Evolutionary conservation across 768 basidiomycete species (phyloP).

Genomic region (Lactarius hatsudake): DNA sequence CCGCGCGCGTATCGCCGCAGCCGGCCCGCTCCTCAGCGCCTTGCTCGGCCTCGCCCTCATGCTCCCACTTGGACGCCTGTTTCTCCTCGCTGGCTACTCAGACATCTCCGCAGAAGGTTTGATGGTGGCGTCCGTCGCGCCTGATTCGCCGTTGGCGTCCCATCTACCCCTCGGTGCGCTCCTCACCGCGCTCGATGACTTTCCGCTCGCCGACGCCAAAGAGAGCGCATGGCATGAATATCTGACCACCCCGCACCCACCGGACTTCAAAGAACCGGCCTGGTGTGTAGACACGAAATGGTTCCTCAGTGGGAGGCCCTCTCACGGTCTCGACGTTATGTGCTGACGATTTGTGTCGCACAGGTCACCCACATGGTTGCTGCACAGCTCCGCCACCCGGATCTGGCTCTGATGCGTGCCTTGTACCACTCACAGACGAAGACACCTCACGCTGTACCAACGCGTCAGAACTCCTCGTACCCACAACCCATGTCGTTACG

Average conservation of each 20-base stretch:
- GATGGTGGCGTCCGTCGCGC: constrained; percentile 52
- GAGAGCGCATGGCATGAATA: constrained; percentile 48
- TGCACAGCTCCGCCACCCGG: constrained; percentile 26
- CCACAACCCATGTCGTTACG: constrained; percentile 18
- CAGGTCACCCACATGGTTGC: constrained; percentile 31
- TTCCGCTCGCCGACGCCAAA: constrained; percentile 37
- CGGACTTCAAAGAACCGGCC: constrained; percentile 12
- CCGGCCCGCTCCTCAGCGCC: constrained; percentile 80
- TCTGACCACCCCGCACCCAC: constrained; percentile 34
- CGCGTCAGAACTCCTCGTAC: constrained; percentile 49
- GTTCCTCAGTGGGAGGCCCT: constrained; percentile 34
- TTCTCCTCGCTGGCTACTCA: constrained; percentile 44
- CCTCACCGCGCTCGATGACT: constrained; percentile 67
- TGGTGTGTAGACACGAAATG: constrained; percentile 24
- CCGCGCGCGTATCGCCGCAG: constrained; percentile 61
- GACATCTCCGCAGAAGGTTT: constrained; percentile 52
- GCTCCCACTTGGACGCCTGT: constrained; percentile 21
- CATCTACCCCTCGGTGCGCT: constrained; percentile 58
- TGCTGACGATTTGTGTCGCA: constrained; percentile 29
- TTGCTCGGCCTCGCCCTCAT: constrained; percentile 52
- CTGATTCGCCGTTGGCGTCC: constrained; percentile 57
- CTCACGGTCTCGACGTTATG: background rate
- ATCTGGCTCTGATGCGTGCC: constrained; percentile 21
- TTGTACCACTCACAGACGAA: constrained; percentile 44
- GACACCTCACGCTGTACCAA: constrained; percentile 50